Conservation (phyloP, 2,329 filamentous ascomycete genomes). For the Thermomyces lanuginosus region DNA sequence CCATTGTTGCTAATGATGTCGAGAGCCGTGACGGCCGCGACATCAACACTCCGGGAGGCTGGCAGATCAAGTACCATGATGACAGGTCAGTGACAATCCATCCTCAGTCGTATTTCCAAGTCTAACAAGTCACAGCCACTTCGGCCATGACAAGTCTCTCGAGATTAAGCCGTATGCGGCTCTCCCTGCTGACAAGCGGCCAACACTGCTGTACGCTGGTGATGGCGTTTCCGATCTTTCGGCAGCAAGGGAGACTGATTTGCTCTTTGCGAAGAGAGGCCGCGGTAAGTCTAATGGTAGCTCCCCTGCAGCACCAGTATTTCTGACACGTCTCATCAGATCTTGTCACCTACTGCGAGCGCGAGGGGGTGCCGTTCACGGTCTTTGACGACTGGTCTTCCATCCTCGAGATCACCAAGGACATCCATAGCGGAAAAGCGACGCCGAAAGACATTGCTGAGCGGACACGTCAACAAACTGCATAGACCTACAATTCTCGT, state of each 20-base stretch:
- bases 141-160: slow-evolving; percentile 93
- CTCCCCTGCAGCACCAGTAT: neutral
- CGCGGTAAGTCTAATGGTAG: slow-evolving; percentile 42
- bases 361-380: slow-evolving; percentile 70
- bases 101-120: neutral
- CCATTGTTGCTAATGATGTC: slow-evolving; percentile 83
- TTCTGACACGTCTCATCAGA: slow-evolving; percentile 36
- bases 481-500: too few species aligned
- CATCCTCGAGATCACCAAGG: slow-evolving; percentile 60
- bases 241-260: slow-evolving; percentile 78
- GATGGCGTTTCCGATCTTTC: slow-evolving; percentile 88
- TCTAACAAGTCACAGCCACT: slow-evolving; percentile 37
- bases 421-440: slow-evolving; percentile 56
- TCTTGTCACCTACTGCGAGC: slow-evolving; percentile 72
- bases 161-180: slow-evolving; percentile 69
- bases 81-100: slow-evolving; percentile 43
- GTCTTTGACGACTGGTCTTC: slow-evolving; percentile 71
- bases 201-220: slow-evolving; percentile 83
- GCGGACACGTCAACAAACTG: too few species aligned
- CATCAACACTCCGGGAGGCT: slow-evolving; percentile 66
- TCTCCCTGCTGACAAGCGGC: slow-evolving; percentile 50
- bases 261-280: slow-evolving; percentile 85
- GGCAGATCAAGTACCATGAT: slow-evolving; percentile 79
- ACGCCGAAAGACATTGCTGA: slow-evolving; percentile 54
- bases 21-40: slow-evolving; percentile 48